These are phyloP conservation scores for Leccinum incarnatum DNA, from an alignment of 768 basidiomycete genomes.

Conservation along the genomic window DNA sequence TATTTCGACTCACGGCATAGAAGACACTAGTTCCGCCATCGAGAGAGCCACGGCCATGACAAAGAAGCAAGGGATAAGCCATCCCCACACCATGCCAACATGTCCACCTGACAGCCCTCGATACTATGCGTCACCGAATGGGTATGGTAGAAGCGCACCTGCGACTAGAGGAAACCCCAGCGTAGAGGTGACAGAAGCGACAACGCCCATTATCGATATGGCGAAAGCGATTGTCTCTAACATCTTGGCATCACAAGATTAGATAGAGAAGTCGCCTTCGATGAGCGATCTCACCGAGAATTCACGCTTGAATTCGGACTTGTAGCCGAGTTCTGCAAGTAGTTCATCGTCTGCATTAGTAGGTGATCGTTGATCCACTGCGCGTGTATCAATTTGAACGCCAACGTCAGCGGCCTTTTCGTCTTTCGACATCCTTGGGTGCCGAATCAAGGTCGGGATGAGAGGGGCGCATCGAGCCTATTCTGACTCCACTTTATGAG, in stretches of 20 bases:
- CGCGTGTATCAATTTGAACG: constrained; percentile 7
- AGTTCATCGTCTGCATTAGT: constrained; percentile 51
- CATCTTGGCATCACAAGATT: constrained; percentile 28
- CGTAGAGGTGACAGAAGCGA: constrained; percentile 66
- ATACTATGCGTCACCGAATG: not conserved
- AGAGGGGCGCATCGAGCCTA: not conserved
- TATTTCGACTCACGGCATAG: constrained; percentile 62
- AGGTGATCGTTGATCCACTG: constrained; percentile 13
- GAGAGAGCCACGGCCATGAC: constrained; percentile 65
- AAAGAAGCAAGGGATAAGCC: constrained; percentile 68
- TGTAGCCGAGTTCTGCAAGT: constrained; percentile 68
- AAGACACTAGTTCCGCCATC: constrained; percentile 68
- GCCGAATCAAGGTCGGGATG: not conserved
- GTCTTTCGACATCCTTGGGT: constrained; percentile 18
- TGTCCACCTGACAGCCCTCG: constrained; percentile 51
- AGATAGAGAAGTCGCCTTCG: not conserved
- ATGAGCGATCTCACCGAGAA: constrained; percentile 52
- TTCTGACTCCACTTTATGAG: not conserved
- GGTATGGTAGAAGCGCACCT: constrained; percentile 35
- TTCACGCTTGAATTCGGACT: constrained; percentile 68
- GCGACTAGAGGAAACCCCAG: constrained; percentile 60
- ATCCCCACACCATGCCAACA: constrained; percentile 75
- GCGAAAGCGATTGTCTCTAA: constrained; percentile 64
- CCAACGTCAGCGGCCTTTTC: constrained; percentile 16
- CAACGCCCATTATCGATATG: constrained; percentile 70